A percentile compares a stretch with the other conserved stretches of the same genome.
Conservation (phyloP, 345 rosid species). For the Ceriops decandra region DNA sequence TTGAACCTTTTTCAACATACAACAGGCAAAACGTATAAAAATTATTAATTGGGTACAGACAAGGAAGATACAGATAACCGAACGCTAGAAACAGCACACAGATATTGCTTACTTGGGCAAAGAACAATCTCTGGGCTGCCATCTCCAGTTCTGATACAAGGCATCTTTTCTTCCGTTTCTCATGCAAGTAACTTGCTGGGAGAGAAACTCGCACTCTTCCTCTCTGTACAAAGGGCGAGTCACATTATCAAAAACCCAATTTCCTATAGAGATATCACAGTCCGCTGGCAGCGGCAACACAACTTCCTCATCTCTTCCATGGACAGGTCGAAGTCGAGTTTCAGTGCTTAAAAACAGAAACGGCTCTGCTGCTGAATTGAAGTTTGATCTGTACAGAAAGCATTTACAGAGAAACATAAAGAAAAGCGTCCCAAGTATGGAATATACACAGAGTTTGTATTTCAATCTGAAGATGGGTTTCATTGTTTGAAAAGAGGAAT, state of each 20-base stretch:
- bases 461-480: constrained; percentile 7
- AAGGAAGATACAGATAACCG: background rate
- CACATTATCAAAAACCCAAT: constrained; percentile 25
- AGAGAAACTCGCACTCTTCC: constrained; percentile 22
- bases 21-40: background rate
- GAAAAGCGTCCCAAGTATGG: constrained; percentile 4
- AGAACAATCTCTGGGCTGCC: constrained; percentile 32
- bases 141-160: constrained; percentile 31
- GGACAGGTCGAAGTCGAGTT: background rate
- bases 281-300: constrained; percentile 14
- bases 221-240: constrained; percentile 25
- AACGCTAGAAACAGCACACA: background rate
- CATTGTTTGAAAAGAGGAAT: background rate
- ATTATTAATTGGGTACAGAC: background rate
- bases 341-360: background rate
- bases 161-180: constrained; percentile 28
- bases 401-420: constrained; percentile 10
- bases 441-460: constrained; percentile 1
- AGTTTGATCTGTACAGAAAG: constrained; percentile 8
- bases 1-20: constrained; percentile 39
- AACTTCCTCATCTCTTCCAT: constrained; percentile 1
- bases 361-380: constrained; percentile 5
- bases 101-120: constrained; percentile 23
- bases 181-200: constrained; percentile 28
- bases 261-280: constrained; percentile 25